These are phyloP conservation scores for Dothideomycetidae sp. DNA, from an alignment of 2,329 filamentous ascomycete genomes.

Conservation along the genomic window DNA sequence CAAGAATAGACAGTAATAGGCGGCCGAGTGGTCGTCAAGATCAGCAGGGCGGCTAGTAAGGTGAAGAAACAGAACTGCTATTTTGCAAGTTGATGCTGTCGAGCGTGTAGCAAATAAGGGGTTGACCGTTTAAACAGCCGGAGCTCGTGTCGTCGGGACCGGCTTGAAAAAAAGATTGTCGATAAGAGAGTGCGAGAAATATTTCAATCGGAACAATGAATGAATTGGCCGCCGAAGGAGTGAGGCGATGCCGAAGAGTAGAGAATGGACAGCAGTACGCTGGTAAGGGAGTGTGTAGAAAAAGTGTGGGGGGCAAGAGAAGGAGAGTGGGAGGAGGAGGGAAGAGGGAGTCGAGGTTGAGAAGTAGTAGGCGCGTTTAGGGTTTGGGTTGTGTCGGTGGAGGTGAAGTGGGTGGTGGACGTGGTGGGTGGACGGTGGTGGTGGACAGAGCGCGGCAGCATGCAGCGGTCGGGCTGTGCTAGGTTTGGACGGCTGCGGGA, in stretches of 20 bases:
- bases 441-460: background rate
- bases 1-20: background rate
- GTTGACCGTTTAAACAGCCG: background rate
- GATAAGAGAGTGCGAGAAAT: slow-evolving; percentile 4
- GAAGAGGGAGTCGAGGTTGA: slow-evolving; percentile 12
- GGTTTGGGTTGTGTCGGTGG: background rate
- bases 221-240: slow-evolving; percentile 2
- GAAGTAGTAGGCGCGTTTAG: background rate
- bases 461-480: background rate
- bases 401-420: background rate
- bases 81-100: background rate
- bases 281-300: slow-evolving; percentile 4
- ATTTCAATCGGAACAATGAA: slow-evolving; percentile 1
- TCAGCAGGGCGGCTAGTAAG: background rate
- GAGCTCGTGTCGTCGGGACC: background rate
- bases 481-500: too few relatives aligned
- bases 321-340: slow-evolving; percentile 1
- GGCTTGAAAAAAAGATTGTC: background rate
- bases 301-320: slow-evolving; percentile 1
- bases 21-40: background rate
- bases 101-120: slow-evolving; percentile 2
- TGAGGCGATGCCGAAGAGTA: slow-evolving; percentile 1
- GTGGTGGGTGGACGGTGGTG: background rate
- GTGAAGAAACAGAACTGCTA: background rate
- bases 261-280: slow-evolving; percentile 1